Evolutionary conservation across 805 yeast genomes (phyloP), one percentile per base, ranked within the genome.

Genomic region (Spathaspora arborariae): DNA sequence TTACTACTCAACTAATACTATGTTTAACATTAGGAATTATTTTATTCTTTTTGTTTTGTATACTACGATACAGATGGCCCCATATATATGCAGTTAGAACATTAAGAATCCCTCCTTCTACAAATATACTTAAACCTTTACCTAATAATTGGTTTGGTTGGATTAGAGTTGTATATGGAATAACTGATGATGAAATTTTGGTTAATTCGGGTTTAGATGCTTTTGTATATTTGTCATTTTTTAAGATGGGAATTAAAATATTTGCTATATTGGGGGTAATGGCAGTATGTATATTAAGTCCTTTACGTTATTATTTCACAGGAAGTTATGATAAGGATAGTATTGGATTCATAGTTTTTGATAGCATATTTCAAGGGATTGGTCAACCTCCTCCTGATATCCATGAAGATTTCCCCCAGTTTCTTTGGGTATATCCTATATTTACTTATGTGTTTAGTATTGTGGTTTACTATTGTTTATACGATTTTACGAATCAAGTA

Each of bases 181-280:
- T 91, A 18, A 70, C 79, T 19, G 98, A 94, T 54, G 77, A 79
- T 11, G 91, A 90, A 45, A 78, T 92, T 2, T 72, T 92, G 44
- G 88, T 86, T 51, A 84, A 82, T 56, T 96, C 97, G 1, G 99
- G 99, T 0, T 68, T 92, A 37, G 99, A 92, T 65, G 96, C 97
- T 1, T 90, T 79, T 68, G 76, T 70, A 37, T 71, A 65, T 45
- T 56, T 72, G 45, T 56, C 64, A 22, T 72, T 70, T 55, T 71
- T 70, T 60, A 67, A 63, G 49, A 87, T 90, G 86, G 81, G 95
- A 44, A 86, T 90, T 46, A 80, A 79, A 59, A 73, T 88, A 4
- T 69, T 92, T 33, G 65, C 80, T 7, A 68, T 81, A 2, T 81
- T 90, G 55, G 76, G 87, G 42, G 53, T 88, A 4, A 79, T 87